phyloP scores from a whole-genome alignment of 2,329 filamentous ascomycete species.

The Alternaria triticimaculans region DNA sequence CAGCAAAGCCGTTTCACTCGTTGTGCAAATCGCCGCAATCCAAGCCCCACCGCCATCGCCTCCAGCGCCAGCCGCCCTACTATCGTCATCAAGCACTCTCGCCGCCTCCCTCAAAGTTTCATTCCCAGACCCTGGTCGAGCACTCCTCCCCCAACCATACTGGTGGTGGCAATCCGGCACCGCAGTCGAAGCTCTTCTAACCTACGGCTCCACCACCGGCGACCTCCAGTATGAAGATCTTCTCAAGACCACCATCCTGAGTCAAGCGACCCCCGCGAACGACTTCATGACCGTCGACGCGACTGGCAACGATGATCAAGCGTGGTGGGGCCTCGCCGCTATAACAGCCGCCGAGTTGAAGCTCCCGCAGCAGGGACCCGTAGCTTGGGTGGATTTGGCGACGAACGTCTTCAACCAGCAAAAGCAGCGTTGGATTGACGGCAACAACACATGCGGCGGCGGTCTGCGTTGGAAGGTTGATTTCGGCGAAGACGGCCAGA shows the following conservation, averaged over 20 bases:
- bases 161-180: conserved; percentile 45
- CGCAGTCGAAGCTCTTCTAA: conserved; percentile 36
- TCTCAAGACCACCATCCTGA: conserved; percentile 33
- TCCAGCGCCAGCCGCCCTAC: conserved; percentile 15
- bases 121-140: conserved; percentile 26
- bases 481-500: conserved; percentile 61
- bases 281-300: conserved; percentile 51
- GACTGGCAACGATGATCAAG: conserved; percentile 73
- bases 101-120: conserved; percentile 23
- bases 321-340: conserved; percentile 73
- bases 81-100: conserved; percentile 20
- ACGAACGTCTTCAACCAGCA: conserved; percentile 76
- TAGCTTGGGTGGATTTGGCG: conserved; percentile 68
- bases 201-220: conserved; percentile 51
- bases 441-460: conserved; percentile 64
- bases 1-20: conserved; percentile 6
- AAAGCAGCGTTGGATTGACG: conserved; percentile 69
- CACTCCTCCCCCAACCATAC: conserved; percentile 27
- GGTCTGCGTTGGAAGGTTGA: conserved; percentile 78
- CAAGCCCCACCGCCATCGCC: conserved; percentile 7
- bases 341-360: conserved; percentile 71
- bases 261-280: conserved; percentile 31
- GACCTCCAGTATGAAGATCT: conserved; percentile 50
- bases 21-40: conserved; percentile 3
- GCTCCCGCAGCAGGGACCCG: conserved; percentile 58